phyloP scores from a whole-genome alignment of 2,329 filamentous ascomycete species.

The Chalara sp. region DNA sequence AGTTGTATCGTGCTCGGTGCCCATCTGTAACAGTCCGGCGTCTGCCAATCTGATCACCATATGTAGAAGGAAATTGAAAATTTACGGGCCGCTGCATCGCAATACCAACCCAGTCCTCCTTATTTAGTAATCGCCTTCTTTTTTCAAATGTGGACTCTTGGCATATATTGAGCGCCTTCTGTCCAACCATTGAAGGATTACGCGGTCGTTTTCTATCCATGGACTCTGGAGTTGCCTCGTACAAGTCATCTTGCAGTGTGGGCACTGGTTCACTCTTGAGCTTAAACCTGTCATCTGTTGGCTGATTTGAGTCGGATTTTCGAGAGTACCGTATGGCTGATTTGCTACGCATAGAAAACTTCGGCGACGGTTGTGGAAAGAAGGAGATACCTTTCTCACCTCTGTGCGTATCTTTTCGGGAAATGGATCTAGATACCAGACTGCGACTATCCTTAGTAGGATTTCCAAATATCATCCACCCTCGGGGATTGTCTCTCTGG shows the following conservation, averaged over 20 bases:
- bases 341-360: no score
- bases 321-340: no score
- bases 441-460: not conserved
- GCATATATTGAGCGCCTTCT: conserved; percentile 2
- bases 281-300: not conserved
- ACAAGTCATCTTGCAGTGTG: conserved; percentile 15
- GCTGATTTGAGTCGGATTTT: no score
- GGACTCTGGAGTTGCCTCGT: conserved; percentile 18
- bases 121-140: conserved; percentile 20
- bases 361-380: not conserved
- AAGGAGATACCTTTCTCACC: not conserved
- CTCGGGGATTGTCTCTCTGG: conserved; percentile 25
- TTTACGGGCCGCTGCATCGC: conserved; percentile 17
- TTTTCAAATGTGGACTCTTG: conserved; percentile 16
- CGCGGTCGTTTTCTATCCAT: conserved; percentile 5
- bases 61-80: conserved; percentile 14
- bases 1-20: conserved; percentile 18
- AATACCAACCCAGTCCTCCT: conserved; percentile 26
- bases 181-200: conserved; percentile 1
- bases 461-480: not conserved
- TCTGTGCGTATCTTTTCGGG: not conserved
- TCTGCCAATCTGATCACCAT: conserved; percentile 20
- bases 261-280: not conserved
- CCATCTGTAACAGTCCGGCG: conserved; percentile 17
- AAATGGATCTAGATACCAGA: no score